Evolutionary conservation across 2,329 filamentous ascomycete species (phyloP).

Genomic region (Epichloe festucae): DNA sequence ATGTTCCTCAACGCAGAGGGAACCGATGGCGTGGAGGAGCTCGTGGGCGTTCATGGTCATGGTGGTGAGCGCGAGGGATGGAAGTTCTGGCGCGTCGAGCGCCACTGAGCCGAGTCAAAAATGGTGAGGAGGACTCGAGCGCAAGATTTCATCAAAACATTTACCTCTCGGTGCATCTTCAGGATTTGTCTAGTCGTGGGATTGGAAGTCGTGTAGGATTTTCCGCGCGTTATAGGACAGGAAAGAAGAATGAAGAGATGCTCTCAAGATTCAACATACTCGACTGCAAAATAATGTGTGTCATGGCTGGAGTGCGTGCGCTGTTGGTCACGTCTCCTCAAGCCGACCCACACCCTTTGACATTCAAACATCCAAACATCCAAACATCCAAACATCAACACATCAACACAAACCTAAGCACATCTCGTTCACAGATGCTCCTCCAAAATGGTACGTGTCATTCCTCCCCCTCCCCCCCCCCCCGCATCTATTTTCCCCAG

Average conservation of each 20-base stretch:
- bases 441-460: background rate
- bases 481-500: too few relatives aligned
- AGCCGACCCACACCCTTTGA: too few relatives aligned
- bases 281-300: too few relatives aligned
- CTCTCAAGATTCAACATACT: too few relatives aligned
- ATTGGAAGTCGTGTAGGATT: too few relatives aligned
- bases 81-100: slow-evolving; percentile 71
- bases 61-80: slow-evolving; percentile 62
- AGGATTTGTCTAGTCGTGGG: slow-evolving; percentile 16
- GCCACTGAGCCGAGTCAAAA: slow-evolving; percentile 13
- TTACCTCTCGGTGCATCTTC: background rate
- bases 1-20: slow-evolving; percentile 70
- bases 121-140: background rate
- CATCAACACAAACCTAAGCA: background rate
- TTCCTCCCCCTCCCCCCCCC: background rate
- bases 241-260: too few relatives aligned
- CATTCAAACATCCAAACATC: too few relatives aligned
- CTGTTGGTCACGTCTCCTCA: too few relatives aligned
- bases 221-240: too few relatives aligned
- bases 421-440: background rate
- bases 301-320: too few relatives aligned
- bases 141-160: background rate
- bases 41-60: slow-evolving; percentile 67
- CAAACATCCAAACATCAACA: too few relatives aligned
- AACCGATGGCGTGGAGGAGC: slow-evolving; percentile 69